Evolutionary conservation across 331 rosid genomes (phyloP).

Genomic region (Malus hybrid): DNA sequence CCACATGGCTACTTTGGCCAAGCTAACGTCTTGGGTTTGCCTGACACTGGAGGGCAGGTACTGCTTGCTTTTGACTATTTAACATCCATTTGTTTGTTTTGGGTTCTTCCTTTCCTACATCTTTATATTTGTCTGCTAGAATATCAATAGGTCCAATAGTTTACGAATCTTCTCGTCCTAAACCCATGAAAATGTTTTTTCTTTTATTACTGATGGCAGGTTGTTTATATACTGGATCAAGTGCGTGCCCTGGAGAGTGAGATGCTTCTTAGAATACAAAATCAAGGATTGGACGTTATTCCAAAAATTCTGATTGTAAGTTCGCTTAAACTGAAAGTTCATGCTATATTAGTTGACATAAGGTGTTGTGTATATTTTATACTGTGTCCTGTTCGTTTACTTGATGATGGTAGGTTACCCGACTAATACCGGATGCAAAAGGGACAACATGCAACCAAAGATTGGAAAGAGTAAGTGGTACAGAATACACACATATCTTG

Average conservation of each 20-base stretch:
- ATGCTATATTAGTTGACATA: background rate
- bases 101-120: background rate
- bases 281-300: slow-evolving; percentile 18
- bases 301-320: slow-evolving; percentile 26
- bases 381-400: background rate
- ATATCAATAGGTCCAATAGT: background rate
- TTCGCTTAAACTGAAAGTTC: background rate
- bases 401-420: slow-evolving; percentile 12
- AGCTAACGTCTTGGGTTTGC: slow-evolving; percentile 94
- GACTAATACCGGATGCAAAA: slow-evolving; percentile 22
- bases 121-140: background rate
- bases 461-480: slow-evolving; percentile 19
- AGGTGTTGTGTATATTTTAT: background rate
- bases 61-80: background rate
- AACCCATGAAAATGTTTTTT: background rate
- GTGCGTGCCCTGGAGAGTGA: slow-evolving; percentile 28
- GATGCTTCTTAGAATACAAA: slow-evolving; percentile 25
- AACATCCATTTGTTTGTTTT: background rate
- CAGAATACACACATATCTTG: slow-evolving; percentile 19
- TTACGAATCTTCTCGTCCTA: background rate
- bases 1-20: slow-evolving; percentile 97
- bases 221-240: slow-evolving; percentile 30
- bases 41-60: slow-evolving; percentile 98
- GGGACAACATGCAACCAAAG: slow-evolving; percentile 27
- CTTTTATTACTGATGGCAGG: slow-evolving; percentile 3